These are phyloP conservation scores for Leccinum disarticulatum DNA, from an alignment of 768 basidiomycete genomes.

Conservation along the genomic window DNA sequence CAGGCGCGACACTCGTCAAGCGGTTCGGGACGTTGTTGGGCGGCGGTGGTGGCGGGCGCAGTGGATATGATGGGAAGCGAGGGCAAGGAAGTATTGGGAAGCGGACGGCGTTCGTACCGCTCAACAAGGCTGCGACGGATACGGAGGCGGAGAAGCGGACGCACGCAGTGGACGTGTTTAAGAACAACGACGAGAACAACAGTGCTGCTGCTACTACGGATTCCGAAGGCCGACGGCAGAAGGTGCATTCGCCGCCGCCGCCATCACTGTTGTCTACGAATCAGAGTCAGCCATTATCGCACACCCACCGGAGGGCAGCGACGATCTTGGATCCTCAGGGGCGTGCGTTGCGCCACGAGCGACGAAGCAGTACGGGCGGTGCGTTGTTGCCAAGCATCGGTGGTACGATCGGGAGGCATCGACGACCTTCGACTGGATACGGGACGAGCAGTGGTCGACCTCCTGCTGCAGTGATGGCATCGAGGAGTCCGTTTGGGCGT, in stretches of 20 bases:
- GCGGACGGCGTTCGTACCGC: conserved; percentile 50
- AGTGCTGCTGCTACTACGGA: conserved; percentile 14
- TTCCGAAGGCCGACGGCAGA: conserved; percentile 20
- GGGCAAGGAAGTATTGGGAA: conserved; percentile 38
- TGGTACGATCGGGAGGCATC: too few species aligned
- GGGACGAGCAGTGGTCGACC: too few species aligned
- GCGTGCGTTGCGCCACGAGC: conserved; percentile 62
- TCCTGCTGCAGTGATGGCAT: too few species aligned
- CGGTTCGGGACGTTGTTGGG: conserved; percentile 70
- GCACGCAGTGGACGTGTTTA: conserved; percentile 18
- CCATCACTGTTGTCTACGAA: conserved; percentile 39
- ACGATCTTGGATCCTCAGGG: conserved; percentile 73
- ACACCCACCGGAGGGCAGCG: conserved; percentile 69
- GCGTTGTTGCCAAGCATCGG: too few species aligned
- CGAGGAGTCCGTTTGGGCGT: too few species aligned
- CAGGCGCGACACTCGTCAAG: conserved; percentile 72
- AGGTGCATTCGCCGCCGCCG: conserved; percentile 29
- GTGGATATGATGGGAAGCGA: conserved; percentile 43
- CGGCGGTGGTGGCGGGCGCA: conserved; percentile 34
- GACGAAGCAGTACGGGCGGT: conserved; percentile 78
- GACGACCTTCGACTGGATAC: too few species aligned
- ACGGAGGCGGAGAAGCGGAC: conserved; percentile 33
- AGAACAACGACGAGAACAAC: conserved; percentile 15
- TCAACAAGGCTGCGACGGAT: conserved; percentile 41
- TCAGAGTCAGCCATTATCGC: conserved; percentile 57